These are phyloP conservation scores for Scutellaria minor DNA, from an alignment of 257 asterid species.

Conservation along the genomic window DNA sequence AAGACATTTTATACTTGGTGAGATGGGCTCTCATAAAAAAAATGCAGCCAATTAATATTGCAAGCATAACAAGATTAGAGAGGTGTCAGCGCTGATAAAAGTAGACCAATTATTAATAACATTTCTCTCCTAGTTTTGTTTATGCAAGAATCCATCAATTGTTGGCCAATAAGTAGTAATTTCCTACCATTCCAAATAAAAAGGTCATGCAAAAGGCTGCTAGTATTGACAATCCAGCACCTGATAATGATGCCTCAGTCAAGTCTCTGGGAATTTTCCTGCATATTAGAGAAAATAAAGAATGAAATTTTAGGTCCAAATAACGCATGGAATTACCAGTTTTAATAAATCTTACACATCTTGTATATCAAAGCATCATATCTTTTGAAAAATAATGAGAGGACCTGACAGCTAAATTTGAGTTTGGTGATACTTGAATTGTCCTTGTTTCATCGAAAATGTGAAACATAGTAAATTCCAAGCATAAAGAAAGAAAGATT, in stretches of 20 bases:
- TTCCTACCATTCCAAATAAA: conserved; percentile 91
- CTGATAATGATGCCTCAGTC: conserved; percentile 91
- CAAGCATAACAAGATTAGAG: conserved; percentile 20
- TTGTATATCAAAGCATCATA: conserved; percentile 19
- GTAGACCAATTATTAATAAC: background rate
- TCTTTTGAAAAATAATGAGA: background rate
- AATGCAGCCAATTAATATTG: conserved; percentile 1
- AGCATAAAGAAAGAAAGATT: background rate
- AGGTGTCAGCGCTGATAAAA: conserved; percentile 1
- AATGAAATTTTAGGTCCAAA: conserved; percentile 13
- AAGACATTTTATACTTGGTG: conserved; percentile 3
- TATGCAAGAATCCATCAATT: conserved; percentile 17
- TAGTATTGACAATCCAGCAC: conserved; percentile 89
- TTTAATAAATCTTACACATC: background rate
- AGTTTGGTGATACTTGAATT: background rate
- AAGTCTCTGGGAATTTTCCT: conserved; percentile 91
- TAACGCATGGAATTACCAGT: conserved; percentile 8
- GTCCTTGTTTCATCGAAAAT: conserved; percentile 1
- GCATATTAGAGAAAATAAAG: conserved; percentile 41
- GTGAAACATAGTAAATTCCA: background rate
- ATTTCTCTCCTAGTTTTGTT: conserved; percentile 10
- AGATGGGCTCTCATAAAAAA: background rate
- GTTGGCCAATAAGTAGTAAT: conserved; percentile 26
- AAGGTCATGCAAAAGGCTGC: conserved; percentile 84
- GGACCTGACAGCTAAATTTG: conserved; percentile 3